These are phyloP conservation scores for Aureobasidium lini DNA, from an alignment of 2,329 filamentous ascomycete species.

Conservation along the genomic window DNA sequence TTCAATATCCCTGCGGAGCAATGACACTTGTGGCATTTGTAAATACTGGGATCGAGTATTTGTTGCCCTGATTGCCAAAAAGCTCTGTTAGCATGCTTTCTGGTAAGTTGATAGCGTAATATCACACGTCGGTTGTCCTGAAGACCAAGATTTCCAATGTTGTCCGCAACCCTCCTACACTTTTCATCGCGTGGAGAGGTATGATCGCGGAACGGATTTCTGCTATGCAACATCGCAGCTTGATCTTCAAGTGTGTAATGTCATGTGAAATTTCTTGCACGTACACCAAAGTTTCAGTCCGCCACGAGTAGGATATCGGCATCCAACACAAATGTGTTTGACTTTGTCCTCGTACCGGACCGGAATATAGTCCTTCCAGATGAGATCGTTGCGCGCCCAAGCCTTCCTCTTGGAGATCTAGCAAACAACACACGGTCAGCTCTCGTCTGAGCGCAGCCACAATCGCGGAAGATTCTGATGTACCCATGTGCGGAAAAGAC, in stretches of 20 bases:
- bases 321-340: neutral
- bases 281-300: neutral
- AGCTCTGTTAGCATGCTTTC: neutral
- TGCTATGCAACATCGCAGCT: too few species aligned
- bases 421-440: too few species aligned
- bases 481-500: too few species aligned
- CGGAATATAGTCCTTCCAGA: neutral
- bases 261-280: neutral
- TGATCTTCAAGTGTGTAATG: neutral
- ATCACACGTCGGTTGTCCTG: neutral
- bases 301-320: neutral
- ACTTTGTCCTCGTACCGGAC: neutral
- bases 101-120: neutral
- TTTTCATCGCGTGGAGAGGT: too few species aligned
- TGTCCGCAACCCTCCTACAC: too few species aligned
- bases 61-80: neutral
- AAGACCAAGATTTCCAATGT: too few species aligned
- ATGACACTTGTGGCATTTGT: neutral
- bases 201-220: too few species aligned
- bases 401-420: neutral
- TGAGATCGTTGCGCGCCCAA: neutral
- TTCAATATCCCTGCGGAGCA: neutral
- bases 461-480: too few species aligned
- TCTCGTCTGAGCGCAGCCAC: too few species aligned
- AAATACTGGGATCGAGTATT: neutral